Conservation (phyloP, 352 stramenopile species). For the Phytophthora litchii region DNA sequence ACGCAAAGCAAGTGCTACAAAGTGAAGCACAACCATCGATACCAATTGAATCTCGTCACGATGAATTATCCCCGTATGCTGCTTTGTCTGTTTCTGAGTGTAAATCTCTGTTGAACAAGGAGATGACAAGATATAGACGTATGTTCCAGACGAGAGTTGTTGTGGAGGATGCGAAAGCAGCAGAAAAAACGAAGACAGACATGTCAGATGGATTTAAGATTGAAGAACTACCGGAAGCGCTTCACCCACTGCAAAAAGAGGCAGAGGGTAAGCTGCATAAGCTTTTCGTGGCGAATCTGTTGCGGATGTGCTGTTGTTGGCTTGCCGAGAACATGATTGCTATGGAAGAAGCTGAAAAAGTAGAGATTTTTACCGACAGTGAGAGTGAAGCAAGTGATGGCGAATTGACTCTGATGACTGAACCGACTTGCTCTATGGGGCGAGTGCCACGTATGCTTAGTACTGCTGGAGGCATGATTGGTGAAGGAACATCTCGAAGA, state of each 20-base stretch:
- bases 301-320: constrained; percentile 69
- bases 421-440: not conserved
- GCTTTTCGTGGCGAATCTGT: constrained; percentile 63
- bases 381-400: constrained; percentile 1
- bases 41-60: not conserved
- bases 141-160: constrained; percentile 29
- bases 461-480: constrained; percentile 3
- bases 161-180: constrained; percentile 14
- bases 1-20: constrained; percentile 22
- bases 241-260: constrained; percentile 42
- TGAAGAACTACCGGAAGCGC: constrained; percentile 12
- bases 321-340: constrained; percentile 57
- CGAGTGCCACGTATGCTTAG: not conserved
- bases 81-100: constrained; percentile 16
- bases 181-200: not conserved
- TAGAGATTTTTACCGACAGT: not conserved
- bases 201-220: not conserved
- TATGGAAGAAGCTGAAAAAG: constrained; percentile 3
- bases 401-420: not conserved
- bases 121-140: constrained; percentile 18
- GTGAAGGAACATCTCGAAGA: constrained; percentile 20
- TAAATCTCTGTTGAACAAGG: constrained; percentile 23
- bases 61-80: not conserved
- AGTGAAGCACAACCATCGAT: not conserved
- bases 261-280: constrained; percentile 42